Base-by-base conservation (phyloP, 495 filamentous ascomycete genomes). In the Cetradonia linearis region DNA sequence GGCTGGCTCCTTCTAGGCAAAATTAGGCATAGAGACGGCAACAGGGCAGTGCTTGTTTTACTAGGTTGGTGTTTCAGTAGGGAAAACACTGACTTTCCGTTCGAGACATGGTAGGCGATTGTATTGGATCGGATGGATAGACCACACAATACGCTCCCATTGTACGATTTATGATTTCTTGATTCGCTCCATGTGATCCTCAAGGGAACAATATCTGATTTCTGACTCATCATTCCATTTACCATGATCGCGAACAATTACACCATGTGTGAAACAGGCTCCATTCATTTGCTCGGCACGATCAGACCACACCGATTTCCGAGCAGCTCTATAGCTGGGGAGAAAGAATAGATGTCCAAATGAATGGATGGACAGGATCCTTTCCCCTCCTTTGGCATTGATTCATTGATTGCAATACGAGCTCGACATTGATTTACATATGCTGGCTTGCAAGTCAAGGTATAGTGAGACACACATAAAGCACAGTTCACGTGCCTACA, bases 91-190 rank as follows among this genome's bases (percentile, higher is more conserved):
- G 16, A 30, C 5, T 3, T 2, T 52, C 16, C 14, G 30, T 16
- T 33, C 28, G 30, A 53, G 28, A 5, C 16, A 53, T 33, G 5
- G 49, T 13, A 14, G 6, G 14, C 16, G 23, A n/a, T 30, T 50
- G 47, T 6, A 50, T 50, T n/a, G 48, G 48, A 33, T 33, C 50
- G 50, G 31, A 54, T 54, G 34, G 16, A 50, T 50, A 50, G 48
- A 50, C 14, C 13, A 28, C 13, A 5, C 46, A 27, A 28, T 5
- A 25, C 28, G 11, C 20, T 42, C 5, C 16, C 14, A 18, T n/a
- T 5, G 16, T 18, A 38, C 8, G 36, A 16, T 16, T 38, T 38
- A 38, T 16, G 16, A 1, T 40, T 18, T 18, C 16, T 40, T 40
- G 16, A 5, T 16, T n/a, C 14, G 3, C 16, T 40, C 5, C n/a